A percentile compares a stretch with the other conserved stretches of the same genome.
Evolutionary conservation across 495 filamentous ascomycete species (phyloP).

Genomic region (Hypomontagnella submonticulosa): DNA sequence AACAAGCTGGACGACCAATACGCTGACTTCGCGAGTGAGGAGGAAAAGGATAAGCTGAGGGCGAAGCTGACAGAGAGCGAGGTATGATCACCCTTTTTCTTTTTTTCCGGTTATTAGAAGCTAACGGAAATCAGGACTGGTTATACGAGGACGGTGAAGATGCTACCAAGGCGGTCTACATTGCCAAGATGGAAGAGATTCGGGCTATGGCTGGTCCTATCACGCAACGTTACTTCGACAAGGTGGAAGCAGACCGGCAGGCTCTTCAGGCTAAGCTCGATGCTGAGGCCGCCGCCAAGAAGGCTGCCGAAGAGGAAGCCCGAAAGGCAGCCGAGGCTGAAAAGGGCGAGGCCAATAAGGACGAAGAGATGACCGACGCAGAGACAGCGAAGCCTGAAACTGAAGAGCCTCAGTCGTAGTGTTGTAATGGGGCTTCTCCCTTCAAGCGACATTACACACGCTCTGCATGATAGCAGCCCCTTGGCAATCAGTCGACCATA

Average conservation of each 20-base stretch:
- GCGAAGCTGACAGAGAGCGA: conserved; percentile 82
- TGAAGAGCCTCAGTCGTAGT: conserved; percentile 50
- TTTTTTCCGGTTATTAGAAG: conserved; percentile 1
- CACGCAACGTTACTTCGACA: conserved; percentile 94
- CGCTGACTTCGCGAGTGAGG: conserved; percentile 86
- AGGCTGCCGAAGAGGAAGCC: conserved; percentile 73
- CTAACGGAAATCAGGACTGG: conserved; percentile 78
- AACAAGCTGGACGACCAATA: conserved; percentile 94
- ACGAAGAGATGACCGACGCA: conserved; percentile 69
- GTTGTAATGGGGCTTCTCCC: neutral
- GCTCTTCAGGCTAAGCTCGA: conserved; percentile 79
- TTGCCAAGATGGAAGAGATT: conserved; percentile 95
- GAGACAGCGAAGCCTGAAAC: conserved; percentile 60
- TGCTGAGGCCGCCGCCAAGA: conserved; percentile 84
- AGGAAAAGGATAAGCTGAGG: conserved; percentile 88
- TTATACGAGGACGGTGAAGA: conserved; percentile 98
- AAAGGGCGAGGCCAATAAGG: conserved; percentile 54
- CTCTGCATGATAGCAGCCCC: conserved; percentile 1
- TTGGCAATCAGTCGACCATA: neutral
- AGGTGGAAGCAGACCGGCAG: conserved; percentile 88
- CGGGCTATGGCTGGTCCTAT: conserved; percentile 90
- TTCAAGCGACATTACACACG: conserved; percentile 5
- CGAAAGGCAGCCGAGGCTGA: conserved; percentile 60
- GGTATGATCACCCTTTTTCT: conserved; percentile 65
- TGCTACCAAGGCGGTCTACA: conserved; percentile 90